Evolutionary conservation across 73 alveolate genomes (phyloP), one percentile per base, ranked within the genome.

Genomic region (Paramecium sonneborni): DNA sequence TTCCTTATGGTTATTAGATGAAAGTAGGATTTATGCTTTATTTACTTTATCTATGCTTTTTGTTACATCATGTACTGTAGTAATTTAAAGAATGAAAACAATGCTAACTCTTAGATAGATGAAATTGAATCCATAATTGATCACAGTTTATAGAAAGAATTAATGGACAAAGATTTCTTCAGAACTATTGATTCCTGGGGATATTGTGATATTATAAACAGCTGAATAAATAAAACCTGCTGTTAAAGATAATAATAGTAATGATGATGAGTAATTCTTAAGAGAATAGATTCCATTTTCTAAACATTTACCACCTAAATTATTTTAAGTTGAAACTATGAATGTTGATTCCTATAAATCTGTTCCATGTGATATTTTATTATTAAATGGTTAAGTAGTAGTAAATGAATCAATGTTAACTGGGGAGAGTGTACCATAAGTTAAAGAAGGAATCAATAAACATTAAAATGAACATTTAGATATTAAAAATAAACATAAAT

Each of bases 361-460:
- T 44, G 95, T 96, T 23, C 98, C 98, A 34, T 96, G 98, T 86
- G 99, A 96, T 84, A 84, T 52, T 4, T 30, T 97, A 46, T 88
- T 97, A 52, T 85, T 97, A 48, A 89, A 96, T 94, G 99, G 99
- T 23, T 87, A 95, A 26, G 96, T 93, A 30, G 96, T 97, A 44
- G 99, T 97, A 9, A 97, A 98, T 93, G 99, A 98, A 90, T 84
- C 99, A 30, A 97, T 96, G 93, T 95, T 98, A 10, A 97, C 99
- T 7, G 99, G 99, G 70, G 99, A 95, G 85, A 95, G 97, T 76
- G 97, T 97, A 35, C 99, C 99, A n/a, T 93, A 86, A 93, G 95
- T 82, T 88, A 72, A 56, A 98, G 94, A 98, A 95, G 92, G 96
- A 92, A 46, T 94, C 94, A 97, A 96, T 98, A 68, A 96, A 97